A percentile compares a stretch with the other conserved stretches of the same genome.
Conservation (phyloP, 1,139 yeast species). For the Entelexis sorbosivorans region DNA sequence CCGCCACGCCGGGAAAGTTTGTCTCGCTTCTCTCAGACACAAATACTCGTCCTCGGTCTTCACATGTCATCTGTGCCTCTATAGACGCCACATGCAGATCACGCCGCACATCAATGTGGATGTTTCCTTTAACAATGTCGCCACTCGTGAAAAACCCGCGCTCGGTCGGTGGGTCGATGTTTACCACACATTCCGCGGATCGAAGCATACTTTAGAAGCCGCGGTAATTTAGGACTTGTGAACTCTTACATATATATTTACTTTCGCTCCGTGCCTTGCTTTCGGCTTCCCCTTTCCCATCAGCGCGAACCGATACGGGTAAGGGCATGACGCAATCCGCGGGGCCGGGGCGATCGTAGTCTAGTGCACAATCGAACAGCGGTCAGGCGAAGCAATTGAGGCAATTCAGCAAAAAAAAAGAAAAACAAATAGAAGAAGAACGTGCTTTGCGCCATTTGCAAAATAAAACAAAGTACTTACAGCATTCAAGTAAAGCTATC, state of each 20-base stretch:
- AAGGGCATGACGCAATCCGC: neutral
- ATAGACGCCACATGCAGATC: slow-evolving; percentile 12
- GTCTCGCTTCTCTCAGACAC: slow-evolving; percentile 4
- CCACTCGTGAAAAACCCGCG: slow-evolving; percentile 12
- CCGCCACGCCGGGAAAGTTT: slow-evolving; percentile 4
- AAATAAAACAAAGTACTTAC: too few species aligned
- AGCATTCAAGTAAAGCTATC: neutral
- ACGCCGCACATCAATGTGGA: slow-evolving; percentile 9
- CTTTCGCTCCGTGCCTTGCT: neutral
- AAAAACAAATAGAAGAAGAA: neutral
- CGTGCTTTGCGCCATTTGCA: too few species aligned
- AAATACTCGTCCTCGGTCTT: slow-evolving; percentile 13
- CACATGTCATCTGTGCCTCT: slow-evolving; percentile 11
- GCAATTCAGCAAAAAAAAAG: too few species aligned
- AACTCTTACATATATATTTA: neutral
- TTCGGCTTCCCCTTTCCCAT: neutral
- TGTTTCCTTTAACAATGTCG: slow-evolving; percentile 8
- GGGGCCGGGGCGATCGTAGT: too few species aligned
- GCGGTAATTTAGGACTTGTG: too few species aligned
- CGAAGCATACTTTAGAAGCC: slow-evolving; percentile 1
- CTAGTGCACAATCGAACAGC: neutral
- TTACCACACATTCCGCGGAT: slow-evolving; percentile 8
- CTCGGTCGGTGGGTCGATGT: neutral
- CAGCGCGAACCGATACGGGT: neutral
- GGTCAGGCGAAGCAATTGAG: neutral